Percentiles rank a stretch among this genome's conserved stretches.
These are phyloP conservation scores for Paulownia fortunei DNA, from an alignment of 257 asterid species.

Conservation along the genomic window DNA sequence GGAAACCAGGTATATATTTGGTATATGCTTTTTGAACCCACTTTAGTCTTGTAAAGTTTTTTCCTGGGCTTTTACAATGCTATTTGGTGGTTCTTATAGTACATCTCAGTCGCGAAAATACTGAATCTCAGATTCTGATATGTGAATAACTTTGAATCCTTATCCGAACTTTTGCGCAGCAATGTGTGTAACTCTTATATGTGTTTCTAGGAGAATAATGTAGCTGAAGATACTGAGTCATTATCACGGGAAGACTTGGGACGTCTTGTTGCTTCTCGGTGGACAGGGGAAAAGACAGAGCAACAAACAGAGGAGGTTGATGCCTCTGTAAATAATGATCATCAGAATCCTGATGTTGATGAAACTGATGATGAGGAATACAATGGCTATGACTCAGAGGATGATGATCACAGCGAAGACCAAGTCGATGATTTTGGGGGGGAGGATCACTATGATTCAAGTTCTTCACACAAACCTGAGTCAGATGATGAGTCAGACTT, in stretches of 20 bases:
- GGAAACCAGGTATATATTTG: conserved; percentile 53
- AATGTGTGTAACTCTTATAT: conserved; percentile 8
- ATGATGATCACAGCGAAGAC: conserved; percentile 57
- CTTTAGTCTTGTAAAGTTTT: conserved; percentile 10
- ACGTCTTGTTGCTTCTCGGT: conserved; percentile 89
- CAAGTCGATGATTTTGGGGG: conserved; percentile 60
- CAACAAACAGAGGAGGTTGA: conserved; percentile 54
- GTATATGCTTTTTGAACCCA: conserved; percentile 1
- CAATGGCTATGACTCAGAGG: conserved; percentile 71
- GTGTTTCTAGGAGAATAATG: conserved; percentile 60
- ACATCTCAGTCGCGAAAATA: conserved; percentile 9
- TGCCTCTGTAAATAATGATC: conserved; percentile 50
- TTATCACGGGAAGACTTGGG: conserved; percentile 95
- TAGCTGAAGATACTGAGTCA: conserved; percentile 56
- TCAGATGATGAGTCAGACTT: conserved; percentile 82
- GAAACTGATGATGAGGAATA: conserved; percentile 65
- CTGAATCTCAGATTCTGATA: conserved; percentile 28
- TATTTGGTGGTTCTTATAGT: background rate
- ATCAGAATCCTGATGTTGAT: conserved; percentile 49
- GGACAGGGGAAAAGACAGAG: conserved; percentile 81
- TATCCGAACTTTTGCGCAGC: conserved; percentile 17
- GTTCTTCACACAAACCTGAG: conserved; percentile 58
- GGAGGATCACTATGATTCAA: conserved; percentile 68
- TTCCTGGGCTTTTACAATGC: background rate
- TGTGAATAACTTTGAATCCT: conserved; percentile 26